A percentile compares a stretch with the other conserved stretches of the same genome.
phyloP scores from a whole-genome alignment of 2,329 filamentous ascomycete genomes.

The Hypoxylon sp. region DNA sequence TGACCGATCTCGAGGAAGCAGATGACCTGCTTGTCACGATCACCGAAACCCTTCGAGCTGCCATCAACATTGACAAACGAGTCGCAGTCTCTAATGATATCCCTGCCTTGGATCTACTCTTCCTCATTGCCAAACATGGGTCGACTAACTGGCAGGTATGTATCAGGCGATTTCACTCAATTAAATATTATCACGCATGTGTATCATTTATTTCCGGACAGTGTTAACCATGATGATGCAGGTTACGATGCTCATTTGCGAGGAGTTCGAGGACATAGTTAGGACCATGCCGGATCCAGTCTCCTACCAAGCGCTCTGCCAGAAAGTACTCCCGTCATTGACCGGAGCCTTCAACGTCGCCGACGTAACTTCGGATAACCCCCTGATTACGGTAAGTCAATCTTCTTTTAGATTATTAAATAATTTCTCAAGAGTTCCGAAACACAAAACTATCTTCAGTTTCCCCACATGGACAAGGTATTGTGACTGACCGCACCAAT shows the following conservation, averaged over 20 bases:
- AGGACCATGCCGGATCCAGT: conserved; percentile 75
- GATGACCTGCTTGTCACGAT: conserved; percentile 94
- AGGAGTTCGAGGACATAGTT: conserved; percentile 92
- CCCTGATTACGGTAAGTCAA: conserved; percentile 78
- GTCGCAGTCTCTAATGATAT: conserved; percentile 81
- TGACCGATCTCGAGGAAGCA: conserved; percentile 86
- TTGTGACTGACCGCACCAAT: conserved; percentile 43
- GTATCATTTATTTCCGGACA: neutral
- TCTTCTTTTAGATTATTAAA: neutral
- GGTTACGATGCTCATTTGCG: conserved; percentile 86
- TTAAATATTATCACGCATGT: neutral
- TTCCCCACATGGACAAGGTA: neutral
- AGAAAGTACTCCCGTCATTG: conserved; percentile 88
- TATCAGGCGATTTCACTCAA: conserved; percentile 2
- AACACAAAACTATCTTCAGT: neutral
- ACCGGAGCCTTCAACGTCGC: conserved; percentile 92
- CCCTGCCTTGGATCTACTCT: conserved; percentile 85
- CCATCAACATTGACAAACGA: conserved; percentile 83
- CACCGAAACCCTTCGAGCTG: conserved; percentile 86
- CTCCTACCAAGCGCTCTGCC: conserved; percentile 83
- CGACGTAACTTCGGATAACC: conserved; percentile 85
- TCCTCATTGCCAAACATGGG: conserved; percentile 89
- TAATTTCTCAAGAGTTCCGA: neutral
- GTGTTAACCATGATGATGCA: conserved; percentile 35
- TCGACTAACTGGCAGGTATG: conserved; percentile 85